Base-by-base conservation (phyloP, 352 stramenopile genomes). In the Pythium rhizo-oryzae region DNA sequence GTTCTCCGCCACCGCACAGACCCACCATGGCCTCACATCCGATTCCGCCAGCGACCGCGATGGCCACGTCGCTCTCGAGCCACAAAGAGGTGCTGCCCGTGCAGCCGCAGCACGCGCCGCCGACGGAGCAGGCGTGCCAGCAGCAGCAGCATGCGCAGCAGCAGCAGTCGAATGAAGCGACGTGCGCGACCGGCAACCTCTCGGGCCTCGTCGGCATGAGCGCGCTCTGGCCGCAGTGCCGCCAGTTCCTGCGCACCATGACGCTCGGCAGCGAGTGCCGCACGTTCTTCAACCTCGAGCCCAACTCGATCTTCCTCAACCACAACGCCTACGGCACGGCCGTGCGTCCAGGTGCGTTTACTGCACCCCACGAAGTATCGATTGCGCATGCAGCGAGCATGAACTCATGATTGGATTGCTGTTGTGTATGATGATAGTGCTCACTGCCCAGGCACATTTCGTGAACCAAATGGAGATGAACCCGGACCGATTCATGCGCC, bases 401-500 rank as follows among this genome's bases (percentile, higher is more conserved):
- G 15, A 52, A 18, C n/a, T 52, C 2, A 52, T n/a, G 44, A 24
- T 16, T 16, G 13, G 7, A 4, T 57, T 25, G 51, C 16, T 47
- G 24, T n/a, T 28, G 24, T 12, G 11, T 8, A 47, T 49, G 15
- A 7, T 18, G 21, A 28, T 59, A 58, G 87, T 95, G 18, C 84
- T 95, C 58, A 84, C 92, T 66, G 87, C 87, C 33, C 87, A 95
- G 25, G 86, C 85, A 15, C 83, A 93, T 65, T 93, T 93, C 63
- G 85, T 93, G 24, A 93, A 92, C 75, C 85, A 90, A 76, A 94
- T 96, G 87, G 87, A 96, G 72, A 83, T 82, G 71, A 94, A 94
- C 41, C 87, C 87, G 6, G 87, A 96, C 65, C 77, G 86, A n/a
- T 96, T 93, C 70, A 82, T 94, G 69, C 84, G 87, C 4, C 82